Percentiles rank a stretch among this genome's conserved stretches.
Evolutionary conservation across 176 grass and related monocot genomes (phyloP).

Genomic region (Oryza meridionalis): DNA sequence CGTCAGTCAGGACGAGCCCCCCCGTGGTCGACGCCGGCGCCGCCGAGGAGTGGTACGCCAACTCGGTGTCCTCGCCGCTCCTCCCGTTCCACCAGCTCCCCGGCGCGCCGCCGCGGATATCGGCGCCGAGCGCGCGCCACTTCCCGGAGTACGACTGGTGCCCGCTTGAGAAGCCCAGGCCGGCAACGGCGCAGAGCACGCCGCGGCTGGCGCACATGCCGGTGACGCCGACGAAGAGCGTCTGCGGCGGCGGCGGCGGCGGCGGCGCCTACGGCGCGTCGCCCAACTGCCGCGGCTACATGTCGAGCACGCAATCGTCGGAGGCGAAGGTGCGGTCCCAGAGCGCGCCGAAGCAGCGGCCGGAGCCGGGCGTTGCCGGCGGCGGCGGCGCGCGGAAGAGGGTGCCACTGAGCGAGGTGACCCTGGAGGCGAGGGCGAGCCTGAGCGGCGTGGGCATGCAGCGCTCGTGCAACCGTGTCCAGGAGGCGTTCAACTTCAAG

Average conservation of each 20-base stretch:
- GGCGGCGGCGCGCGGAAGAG: conserved; percentile 45
- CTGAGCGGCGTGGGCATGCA: conserved; percentile 57
- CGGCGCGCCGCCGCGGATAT: conserved; percentile 51
- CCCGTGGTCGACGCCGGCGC: conserved; percentile 34
- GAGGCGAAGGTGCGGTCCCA: conserved; percentile 88
- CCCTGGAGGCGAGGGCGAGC: conserved; percentile 69
- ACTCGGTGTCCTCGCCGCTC: conserved; percentile 62
- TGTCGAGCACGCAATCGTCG: conserved; percentile 89
- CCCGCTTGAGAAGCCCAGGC: conserved; percentile 55
- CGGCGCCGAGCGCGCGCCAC: conserved; percentile 51
- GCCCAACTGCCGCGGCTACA: conserved; percentile 68
- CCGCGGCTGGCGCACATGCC: conserved; percentile 61
- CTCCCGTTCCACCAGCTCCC: conserved; percentile 28
- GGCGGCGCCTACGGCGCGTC: conserved; percentile 26
- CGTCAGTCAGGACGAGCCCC: conserved; percentile 64
- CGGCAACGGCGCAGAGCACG: conserved; percentile 85
- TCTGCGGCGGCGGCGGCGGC: conserved; percentile 25
- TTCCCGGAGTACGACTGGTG: conserved; percentile 64
- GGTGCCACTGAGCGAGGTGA: conserved; percentile 83
- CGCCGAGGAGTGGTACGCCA: conserved; percentile 34
- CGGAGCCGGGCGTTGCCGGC: conserved; percentile 25
- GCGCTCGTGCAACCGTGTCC: conserved; percentile 48
- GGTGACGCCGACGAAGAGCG: conserved; percentile 70
- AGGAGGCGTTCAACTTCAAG: conserved; percentile 88
- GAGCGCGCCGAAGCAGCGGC: conserved; percentile 95